A percentile compares a stretch with the other conserved stretches of the same genome.
Evolutionary conservation across 1,139 yeast genomes (phyloP).

Genomic region (Geotrichum fermentans): DNA sequence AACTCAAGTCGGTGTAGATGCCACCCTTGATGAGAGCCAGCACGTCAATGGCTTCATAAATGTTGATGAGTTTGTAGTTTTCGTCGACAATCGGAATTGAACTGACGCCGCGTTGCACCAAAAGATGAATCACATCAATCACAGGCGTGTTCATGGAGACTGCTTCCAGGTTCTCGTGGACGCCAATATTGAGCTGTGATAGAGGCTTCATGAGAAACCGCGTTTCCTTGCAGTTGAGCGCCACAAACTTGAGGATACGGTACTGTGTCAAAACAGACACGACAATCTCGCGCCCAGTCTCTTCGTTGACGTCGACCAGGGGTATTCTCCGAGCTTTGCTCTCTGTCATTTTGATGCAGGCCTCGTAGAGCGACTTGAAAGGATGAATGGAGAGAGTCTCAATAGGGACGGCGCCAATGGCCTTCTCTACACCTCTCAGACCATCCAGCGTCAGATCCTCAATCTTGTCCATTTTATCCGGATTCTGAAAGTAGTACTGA

Average conservation of each 20-base stretch:
- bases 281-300: constrained; percentile 87
- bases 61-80: constrained; percentile 67
- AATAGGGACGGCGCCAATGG: constrained; percentile 81
- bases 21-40: constrained; percentile 92
- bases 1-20: constrained; percentile 79
- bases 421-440: constrained; percentile 71
- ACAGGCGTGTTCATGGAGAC: constrained; percentile 92
- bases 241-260: constrained; percentile 90
- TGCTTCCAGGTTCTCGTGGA: constrained; percentile 57
- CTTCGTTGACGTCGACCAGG: constrained; percentile 87
- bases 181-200: constrained; percentile 61
- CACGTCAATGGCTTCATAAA: constrained; percentile 94
- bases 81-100: constrained; percentile 92
- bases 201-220: constrained; percentile 76
- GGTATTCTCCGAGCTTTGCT: constrained; percentile 93
- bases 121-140: constrained; percentile 80
- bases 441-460: constrained; percentile 85
- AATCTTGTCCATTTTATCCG: constrained; percentile 84
- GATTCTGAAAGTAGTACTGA: constrained; percentile 87
- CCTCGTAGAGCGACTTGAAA: constrained; percentile 82
- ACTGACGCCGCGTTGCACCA: constrained; percentile 75
- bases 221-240: constrained; percentile 92
- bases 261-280: constrained; percentile 95
- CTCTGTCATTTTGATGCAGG: constrained; percentile 87
- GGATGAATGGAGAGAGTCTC: constrained; percentile 92